phyloP scores from a whole-genome alignment of 352 stramenopile genomes.

The Globisporangium irregulare region DNA sequence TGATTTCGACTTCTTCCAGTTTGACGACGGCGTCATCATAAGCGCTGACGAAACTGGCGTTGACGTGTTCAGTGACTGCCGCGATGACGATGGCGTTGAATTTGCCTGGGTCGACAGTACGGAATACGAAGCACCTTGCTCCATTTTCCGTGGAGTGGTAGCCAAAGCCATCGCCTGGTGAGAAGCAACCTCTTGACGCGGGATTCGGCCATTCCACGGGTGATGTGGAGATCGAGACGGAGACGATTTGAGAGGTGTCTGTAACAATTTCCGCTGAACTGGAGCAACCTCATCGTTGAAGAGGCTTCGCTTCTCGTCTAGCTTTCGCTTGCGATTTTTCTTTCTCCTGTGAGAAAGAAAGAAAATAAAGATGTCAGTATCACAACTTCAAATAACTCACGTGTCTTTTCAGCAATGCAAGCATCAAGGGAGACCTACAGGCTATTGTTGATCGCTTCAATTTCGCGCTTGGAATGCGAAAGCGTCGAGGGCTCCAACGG shows the following conservation, averaged over 20 bases:
- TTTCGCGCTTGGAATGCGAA: slow-evolving; percentile 56
- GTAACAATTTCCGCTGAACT: slow-evolving; percentile 72
- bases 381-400: neutral
- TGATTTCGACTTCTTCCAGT: slow-evolving; percentile 19
- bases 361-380: neutral
- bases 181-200: slow-evolving; percentile 7
- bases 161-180: neutral
- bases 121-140: slow-evolving; percentile 8
- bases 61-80: slow-evolving; percentile 7
- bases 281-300: slow-evolving; percentile 24
- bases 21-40: slow-evolving; percentile 18
- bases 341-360: slow-evolving; percentile 33
- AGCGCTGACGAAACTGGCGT: slow-evolving; percentile 24
- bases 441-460: slow-evolving; percentile 83
- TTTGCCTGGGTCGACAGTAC: slow-evolving; percentile 8
- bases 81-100: neutral
- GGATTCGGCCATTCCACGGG: slow-evolving; percentile 42
- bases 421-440: slow-evolving; percentile 34
- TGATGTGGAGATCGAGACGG: slow-evolving; percentile 33
- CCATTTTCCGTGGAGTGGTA: slow-evolving; percentile 18
- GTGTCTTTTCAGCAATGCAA: neutral
- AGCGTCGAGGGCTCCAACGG: slow-evolving; percentile 41
- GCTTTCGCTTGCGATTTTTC: slow-evolving; percentile 61
- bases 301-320: slow-evolving; percentile 32
- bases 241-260: slow-evolving; percentile 58